Base-by-base conservation (phyloP, 2,329 filamentous ascomycete species). In the Microcyclosporella mali region DNA sequence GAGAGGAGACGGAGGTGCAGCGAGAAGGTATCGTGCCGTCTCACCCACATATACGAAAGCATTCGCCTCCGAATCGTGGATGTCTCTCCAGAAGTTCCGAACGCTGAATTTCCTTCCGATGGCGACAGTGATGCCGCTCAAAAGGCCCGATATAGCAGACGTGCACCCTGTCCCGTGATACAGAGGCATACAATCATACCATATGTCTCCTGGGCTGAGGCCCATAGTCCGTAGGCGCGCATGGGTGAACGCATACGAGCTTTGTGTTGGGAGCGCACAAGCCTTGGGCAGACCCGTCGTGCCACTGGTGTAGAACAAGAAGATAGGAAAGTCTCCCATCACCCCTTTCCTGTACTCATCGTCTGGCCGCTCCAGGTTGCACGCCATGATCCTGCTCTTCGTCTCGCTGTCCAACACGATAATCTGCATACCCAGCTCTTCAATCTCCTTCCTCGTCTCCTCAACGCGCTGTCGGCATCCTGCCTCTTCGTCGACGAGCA, bases 11-110 rank as follows among this genome's bases (percentile, higher is more conserved):
- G 77, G 76, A 2, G 84, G 82, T 1, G 77, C 76, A 1, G 83
- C 79, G 10, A 88, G 72, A 1, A 89, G 71, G 53, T 88, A 89
- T 0, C 85, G 75, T 6, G 84, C 77, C 0, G 82, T 86, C 61
- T 89, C 85, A 55, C 85, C 85, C 2, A 89, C 85, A 57, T 89
- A 89, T 14, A 84, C 78, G 52, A 88, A 85, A 56, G 78, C 76
- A 0, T 83, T 88, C 1, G 84, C 78, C 11, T 74, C 66, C 0
- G 79, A 81, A 45, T 81, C 81, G 34, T 80, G 75, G 15, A 88
- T 70, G 49, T 89, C 85, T 25, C 67, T 64, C 84, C 85, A 88
- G 69, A 89, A 88, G 14, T 71, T 71, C 0, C 77, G 75, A 1
- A 76, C 79, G 47, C 79, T 84, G 68, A 89, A 89, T 59, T 74